phyloP scores from a whole-genome alignment of 768 basidiomycete genomes.

The Pulveroboletus sp. region DNA sequence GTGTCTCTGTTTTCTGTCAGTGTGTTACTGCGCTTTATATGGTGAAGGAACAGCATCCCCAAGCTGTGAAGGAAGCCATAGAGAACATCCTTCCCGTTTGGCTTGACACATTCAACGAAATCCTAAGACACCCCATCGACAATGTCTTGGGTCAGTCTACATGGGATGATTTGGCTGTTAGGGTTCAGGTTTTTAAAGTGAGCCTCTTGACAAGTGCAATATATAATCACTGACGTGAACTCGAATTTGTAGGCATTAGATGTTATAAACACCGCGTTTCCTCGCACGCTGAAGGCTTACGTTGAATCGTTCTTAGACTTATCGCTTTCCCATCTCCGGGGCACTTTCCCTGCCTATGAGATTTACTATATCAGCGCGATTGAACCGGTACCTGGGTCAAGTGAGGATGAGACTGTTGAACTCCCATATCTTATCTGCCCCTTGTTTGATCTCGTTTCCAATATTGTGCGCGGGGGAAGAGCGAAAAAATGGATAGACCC shows the following conservation, averaged over 20 bases:
- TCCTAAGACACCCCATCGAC: conserved; percentile 57
- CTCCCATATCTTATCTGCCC: conserved; percentile 73
- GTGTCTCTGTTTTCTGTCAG: conserved; percentile 86
- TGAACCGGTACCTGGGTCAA: conserved; percentile 54
- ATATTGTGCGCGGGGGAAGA: conserved; percentile 58
- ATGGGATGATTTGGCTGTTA: conserved; percentile 80
- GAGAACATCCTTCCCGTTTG: conserved; percentile 80
- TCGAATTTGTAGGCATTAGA: conserved; percentile 60
- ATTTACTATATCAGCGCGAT: conserved; percentile 56
- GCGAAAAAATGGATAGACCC: conserved; percentile 60
- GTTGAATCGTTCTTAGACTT: conserved; percentile 55
- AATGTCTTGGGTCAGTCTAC: conserved; percentile 56
- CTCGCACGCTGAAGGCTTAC: conserved; percentile 60
- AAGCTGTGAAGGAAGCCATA: conserved; percentile 78
- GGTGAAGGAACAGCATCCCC: conserved; percentile 90
- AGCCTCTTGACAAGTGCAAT: conserved; percentile 2
- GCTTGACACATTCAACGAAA: conserved; percentile 83
- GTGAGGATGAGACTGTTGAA: conserved; percentile 74
- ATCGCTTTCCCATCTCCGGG: conserved; percentile 55
- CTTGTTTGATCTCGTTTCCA: conserved; percentile 75
- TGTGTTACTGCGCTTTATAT: conserved; percentile 87
- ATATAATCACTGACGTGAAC: conserved; percentile 2
- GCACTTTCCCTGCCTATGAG: conserved; percentile 55
- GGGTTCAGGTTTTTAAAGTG: conserved; percentile 85
- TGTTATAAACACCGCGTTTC: conserved; percentile 76